These are phyloP conservation scores for Metschnikowia picachoensis DNA, from an alignment of 805 yeast genomes.

Conservation along the genomic window DNA sequence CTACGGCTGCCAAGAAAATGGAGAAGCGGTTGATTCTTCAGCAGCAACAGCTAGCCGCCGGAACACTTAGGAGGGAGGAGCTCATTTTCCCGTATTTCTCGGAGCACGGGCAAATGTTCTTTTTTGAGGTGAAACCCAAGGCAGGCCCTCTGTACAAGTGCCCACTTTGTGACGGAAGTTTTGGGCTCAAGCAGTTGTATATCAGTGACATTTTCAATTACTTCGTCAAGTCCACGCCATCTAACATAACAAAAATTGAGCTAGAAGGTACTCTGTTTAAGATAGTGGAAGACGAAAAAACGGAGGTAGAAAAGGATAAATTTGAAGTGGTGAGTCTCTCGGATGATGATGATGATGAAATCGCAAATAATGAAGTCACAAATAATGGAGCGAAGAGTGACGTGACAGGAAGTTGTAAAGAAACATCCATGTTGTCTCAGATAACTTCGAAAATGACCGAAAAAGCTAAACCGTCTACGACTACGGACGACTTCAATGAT, in stretches of 20 bases:
- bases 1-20: constrained; percentile 19
- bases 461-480: neutral
- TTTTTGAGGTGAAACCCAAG: constrained; percentile 13
- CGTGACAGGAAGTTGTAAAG: neutral
- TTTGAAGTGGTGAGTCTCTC: constrained; percentile 28
- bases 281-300: constrained; percentile 26
- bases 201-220: constrained; percentile 40
- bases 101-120: constrained; percentile 20
- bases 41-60: constrained; percentile 12
- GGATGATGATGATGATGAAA: neutral
- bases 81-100: constrained; percentile 16
- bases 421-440: too few relatives aligned
- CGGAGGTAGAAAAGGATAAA: constrained; percentile 12
- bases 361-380: neutral
- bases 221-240: constrained; percentile 39
- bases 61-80: constrained; percentile 8
- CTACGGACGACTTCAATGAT: constrained; percentile 22
- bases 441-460: neutral
- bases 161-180: constrained; percentile 37
- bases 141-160: constrained; percentile 34
- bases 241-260: constrained; percentile 32
- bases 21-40: constrained; percentile 14
- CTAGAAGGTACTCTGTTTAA: constrained; percentile 33
- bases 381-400: neutral
- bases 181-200: constrained; percentile 30